These are phyloP conservation scores for Raffaelea arxii DNA, from an alignment of 2,329 filamentous ascomycete species.

Conservation along the genomic window DNA sequence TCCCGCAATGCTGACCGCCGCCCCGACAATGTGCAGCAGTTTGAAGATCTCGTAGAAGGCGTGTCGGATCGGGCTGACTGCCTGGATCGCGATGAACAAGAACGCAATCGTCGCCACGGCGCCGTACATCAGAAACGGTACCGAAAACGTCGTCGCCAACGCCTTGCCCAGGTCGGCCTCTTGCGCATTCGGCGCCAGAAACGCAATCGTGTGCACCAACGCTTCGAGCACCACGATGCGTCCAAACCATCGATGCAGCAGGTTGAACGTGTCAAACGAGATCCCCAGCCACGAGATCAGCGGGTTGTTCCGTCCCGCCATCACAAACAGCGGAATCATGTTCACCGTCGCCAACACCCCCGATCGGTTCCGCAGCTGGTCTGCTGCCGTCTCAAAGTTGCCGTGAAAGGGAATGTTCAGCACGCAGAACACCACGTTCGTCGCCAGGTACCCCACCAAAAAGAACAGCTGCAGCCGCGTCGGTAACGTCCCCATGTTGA, in stretches of 20 bases:
- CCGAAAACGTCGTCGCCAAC: conserved; percentile 25
- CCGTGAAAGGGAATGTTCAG: conserved; percentile 51
- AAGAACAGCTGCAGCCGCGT: conserved; percentile 68
- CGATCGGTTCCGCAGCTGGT: conserved; percentile 55
- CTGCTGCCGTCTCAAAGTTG: conserved; percentile 31
- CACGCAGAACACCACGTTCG: conserved; percentile 70
- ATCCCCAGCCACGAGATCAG: conserved; percentile 62
- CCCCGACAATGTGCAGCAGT: conserved; percentile 57
- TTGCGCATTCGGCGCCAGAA: conserved; percentile 33
- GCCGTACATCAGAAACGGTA: conserved; percentile 47
- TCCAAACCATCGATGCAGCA: conserved; percentile 73
- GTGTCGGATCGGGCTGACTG: conserved; percentile 61
- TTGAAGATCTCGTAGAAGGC: conserved; percentile 76
- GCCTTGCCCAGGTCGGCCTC: conserved; percentile 37
- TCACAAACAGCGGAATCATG: conserved; percentile 66
- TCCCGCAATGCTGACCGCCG: conserved; percentile 48
- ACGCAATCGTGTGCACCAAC: conserved; percentile 55
- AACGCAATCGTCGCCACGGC: conserved; percentile 55
- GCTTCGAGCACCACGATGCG: conserved; percentile 64
- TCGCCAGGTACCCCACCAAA: conserved; percentile 55
- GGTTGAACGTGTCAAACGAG: conserved; percentile 75
- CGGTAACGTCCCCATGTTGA: conserved; percentile 61
- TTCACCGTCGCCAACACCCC: conserved; percentile 64
- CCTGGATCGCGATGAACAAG: conserved; percentile 55
- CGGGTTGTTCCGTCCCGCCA: conserved; percentile 70